A percentile compares a stretch with the other conserved stretches of the same genome.
Evolutionary conservation across 1,284 basidiomycete genomes (phyloP).

Genomic region (Pterulicium gracile): DNA sequence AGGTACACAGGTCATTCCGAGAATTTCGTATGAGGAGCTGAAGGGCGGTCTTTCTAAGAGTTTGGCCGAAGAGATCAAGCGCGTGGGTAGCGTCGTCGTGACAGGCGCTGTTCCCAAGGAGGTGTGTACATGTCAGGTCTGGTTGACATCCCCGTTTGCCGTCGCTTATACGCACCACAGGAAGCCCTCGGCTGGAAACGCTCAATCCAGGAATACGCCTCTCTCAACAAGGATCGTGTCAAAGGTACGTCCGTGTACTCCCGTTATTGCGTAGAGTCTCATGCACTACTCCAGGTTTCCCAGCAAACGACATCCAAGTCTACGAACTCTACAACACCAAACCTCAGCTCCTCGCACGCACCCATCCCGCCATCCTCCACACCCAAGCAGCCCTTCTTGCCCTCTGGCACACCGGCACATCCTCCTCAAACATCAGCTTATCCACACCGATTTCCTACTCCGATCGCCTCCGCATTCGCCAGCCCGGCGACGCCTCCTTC

Average conservation of each 20-base stretch:
- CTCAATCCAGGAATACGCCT: slow-evolving; percentile 44
- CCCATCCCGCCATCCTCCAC: slow-evolving; percentile 37
- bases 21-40: slow-evolving; percentile 39
- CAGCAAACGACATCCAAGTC: slow-evolving; percentile 56
- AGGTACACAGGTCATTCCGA: slow-evolving; percentile 41
- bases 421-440: slow-evolving; percentile 35
- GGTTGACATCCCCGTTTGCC: not conserved
- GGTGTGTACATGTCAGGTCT: slow-evolving; percentile 17
- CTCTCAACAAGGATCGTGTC: slow-evolving; percentile 35
- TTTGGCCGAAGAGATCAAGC: slow-evolving; percentile 36
- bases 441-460: slow-evolving; percentile 59
- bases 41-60: slow-evolving; percentile 26
- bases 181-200: slow-evolving; percentile 56
- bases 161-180: slow-evolving; percentile 18
- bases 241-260: slow-evolving; percentile 26
- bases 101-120: slow-evolving; percentile 45
- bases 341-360: slow-evolving; percentile 45
- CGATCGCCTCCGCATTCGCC: slow-evolving; percentile 66
- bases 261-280: not conserved
- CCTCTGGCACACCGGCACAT: slow-evolving; percentile 43
- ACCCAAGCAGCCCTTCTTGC: slow-evolving; percentile 46
- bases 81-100: slow-evolving; percentile 49
- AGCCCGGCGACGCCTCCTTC: slow-evolving; percentile 56
- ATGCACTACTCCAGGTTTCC: slow-evolving; percentile 37
- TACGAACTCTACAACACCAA: slow-evolving; percentile 65